These are phyloP conservation scores for Paraphoma chrysanthemicola DNA, from an alignment of 2,329 filamentous ascomycete species.

Conservation along the genomic window DNA sequence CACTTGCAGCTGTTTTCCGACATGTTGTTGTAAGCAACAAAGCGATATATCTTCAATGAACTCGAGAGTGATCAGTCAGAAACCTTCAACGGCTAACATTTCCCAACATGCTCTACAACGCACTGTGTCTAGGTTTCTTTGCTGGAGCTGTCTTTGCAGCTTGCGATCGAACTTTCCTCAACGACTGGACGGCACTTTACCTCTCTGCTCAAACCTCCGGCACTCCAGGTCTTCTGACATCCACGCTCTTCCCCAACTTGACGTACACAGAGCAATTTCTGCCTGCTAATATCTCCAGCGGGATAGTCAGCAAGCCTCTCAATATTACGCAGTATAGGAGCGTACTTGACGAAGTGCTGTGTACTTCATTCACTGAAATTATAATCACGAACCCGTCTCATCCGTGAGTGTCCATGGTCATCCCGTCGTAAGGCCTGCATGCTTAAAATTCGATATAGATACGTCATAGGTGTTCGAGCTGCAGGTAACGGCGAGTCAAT, in stretches of 20 bases:
- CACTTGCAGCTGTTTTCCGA: too few species aligned
- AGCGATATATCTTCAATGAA: too few species aligned
- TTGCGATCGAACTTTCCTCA: constrained; percentile 24
- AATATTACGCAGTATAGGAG: constrained; percentile 22
- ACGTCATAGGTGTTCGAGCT: constrained; percentile 28
- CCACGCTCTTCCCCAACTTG: constrained; percentile 13
- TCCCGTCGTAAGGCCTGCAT: too few species aligned
- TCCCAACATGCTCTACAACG: not conserved
- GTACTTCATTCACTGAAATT: constrained; percentile 31
- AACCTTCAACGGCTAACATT: not conserved
- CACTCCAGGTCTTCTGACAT: constrained; percentile 11
- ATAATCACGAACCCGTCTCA: constrained; percentile 11
- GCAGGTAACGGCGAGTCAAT: constrained; percentile 19
- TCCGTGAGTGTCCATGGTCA: not conserved
- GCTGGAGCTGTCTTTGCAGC: constrained; percentile 1
- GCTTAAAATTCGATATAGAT: constrained; percentile 7
- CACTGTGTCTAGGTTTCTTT: not conserved
- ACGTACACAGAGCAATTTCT: constrained; percentile 32
- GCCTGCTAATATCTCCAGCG: constrained; percentile 16
- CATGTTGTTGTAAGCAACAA: too few species aligned
- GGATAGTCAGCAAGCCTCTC: constrained; percentile 25
- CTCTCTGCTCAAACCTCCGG: constrained; percentile 23
- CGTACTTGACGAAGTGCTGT: constrained; percentile 23
- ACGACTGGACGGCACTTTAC: constrained; percentile 21
- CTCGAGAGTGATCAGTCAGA: too few species aligned